A percentile compares a stretch with the other conserved stretches of the same genome.
Evolutionary conservation across 352 stramenopile species (phyloP).

Genomic region (Pythium biforme): DNA sequence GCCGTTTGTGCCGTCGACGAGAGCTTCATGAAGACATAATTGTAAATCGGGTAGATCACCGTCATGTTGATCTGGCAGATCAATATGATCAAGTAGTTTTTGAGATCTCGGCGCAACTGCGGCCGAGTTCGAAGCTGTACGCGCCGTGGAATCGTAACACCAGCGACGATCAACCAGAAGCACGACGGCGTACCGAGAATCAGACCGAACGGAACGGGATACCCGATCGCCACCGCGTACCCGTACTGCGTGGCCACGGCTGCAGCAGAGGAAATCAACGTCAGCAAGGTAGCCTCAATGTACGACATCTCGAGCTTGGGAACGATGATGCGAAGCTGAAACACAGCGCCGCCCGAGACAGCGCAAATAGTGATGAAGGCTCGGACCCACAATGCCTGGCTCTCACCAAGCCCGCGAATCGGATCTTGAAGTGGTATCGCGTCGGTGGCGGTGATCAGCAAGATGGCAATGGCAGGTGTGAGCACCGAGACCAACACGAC

Average conservation of each 20-base stretch:
- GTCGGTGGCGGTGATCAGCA: constrained; percentile 3
- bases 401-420: neutral
- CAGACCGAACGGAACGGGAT: constrained; percentile 4
- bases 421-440: constrained; percentile 1
- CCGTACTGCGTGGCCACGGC: constrained; percentile 4
- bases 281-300: neutral
- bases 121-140: neutral
- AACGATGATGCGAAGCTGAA: constrained; percentile 12
- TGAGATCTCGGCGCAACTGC: neutral
- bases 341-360: neutral
- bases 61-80: constrained; percentile 18
- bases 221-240: constrained; percentile 1
- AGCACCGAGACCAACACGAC: neutral
- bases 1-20: constrained; percentile 13
- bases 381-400: constrained; percentile 2
- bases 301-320: neutral
- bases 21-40: constrained; percentile 12
- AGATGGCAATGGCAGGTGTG: neutral
- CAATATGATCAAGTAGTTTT: constrained; percentile 1
- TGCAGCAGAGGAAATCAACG: neutral
- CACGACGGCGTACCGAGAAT: neutral
- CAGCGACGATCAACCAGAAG: constrained; percentile 2
- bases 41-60: constrained; percentile 22
- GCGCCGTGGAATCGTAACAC: neutral
- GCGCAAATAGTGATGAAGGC: constrained; percentile 1